These are phyloP conservation scores for Colletotrichum spinosum DNA, from an alignment of 2,329 filamentous ascomycete genomes.

Conservation along the genomic window DNA sequence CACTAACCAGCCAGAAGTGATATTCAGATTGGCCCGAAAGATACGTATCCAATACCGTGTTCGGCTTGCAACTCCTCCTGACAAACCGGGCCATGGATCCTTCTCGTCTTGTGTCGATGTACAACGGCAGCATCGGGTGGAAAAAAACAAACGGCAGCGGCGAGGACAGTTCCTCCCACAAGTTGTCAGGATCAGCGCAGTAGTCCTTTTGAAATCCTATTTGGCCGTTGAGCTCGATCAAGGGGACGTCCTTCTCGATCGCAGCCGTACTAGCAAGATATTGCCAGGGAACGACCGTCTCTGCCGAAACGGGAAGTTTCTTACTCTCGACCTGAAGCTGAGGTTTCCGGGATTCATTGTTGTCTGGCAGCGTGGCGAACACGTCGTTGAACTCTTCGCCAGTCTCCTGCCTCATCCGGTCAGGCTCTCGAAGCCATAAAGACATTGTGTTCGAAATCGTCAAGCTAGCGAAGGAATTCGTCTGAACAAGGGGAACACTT, in stretches of 20 bases:
- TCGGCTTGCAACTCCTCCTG: slow-evolving; percentile 91
- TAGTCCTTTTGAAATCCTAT: slow-evolving; percentile 81
- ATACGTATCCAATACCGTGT: slow-evolving; percentile 88
- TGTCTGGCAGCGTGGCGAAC: slow-evolving; percentile 67
- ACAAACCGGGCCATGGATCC: slow-evolving; percentile 89
- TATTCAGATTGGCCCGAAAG: slow-evolving; percentile 83
- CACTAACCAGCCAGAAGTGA: slow-evolving; percentile 93
- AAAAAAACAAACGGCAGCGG: slow-evolving; percentile 85
- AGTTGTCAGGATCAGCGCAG: slow-evolving; percentile 72
- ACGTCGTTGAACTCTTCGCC: slow-evolving; percentile 75
- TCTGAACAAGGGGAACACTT: slow-evolving; percentile 69
- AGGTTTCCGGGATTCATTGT: slow-evolving; percentile 56
- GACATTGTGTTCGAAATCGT: slow-evolving; percentile 80
- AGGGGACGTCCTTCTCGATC: slow-evolving; percentile 68
- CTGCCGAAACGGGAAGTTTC: slow-evolving; percentile 58
- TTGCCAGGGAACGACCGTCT: slow-evolving; percentile 76
- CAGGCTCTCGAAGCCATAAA: slow-evolving; percentile 81
- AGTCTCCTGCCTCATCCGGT: slow-evolving; percentile 74
- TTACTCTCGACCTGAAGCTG: slow-evolving; percentile 63
- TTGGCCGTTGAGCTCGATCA: slow-evolving; percentile 81
- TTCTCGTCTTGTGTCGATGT: slow-evolving; percentile 90
- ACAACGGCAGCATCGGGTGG: slow-evolving; percentile 87
- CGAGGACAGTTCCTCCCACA: slow-evolving; percentile 74
- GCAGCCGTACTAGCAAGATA: slow-evolving; percentile 65
- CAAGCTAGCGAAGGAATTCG: slow-evolving; percentile 83